Conservation (phyloP, 1,284 basidiomycete genomes). For the Cystobasidium slooffiae region DNA sequence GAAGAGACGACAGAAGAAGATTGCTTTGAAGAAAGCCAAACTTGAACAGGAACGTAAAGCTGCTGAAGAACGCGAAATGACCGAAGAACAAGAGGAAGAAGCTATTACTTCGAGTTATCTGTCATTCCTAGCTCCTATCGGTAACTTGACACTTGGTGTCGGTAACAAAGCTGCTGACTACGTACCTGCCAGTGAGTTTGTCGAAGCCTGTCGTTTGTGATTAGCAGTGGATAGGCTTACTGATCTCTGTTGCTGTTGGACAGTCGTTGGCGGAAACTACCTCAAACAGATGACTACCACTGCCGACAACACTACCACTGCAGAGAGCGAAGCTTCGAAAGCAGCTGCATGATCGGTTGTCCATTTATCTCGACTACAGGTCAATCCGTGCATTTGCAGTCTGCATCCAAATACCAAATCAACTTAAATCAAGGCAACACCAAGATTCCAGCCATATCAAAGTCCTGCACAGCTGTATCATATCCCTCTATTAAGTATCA, state of each 20-base stretch:
- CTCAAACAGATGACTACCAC: background rate
- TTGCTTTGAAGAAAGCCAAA: constrained; percentile 17
- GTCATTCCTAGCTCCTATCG: constrained; percentile 2
- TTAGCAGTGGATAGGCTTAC: background rate
- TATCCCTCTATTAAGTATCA: too few relatives aligned
- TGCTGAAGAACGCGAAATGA: constrained; percentile 11
- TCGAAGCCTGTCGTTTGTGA: background rate
- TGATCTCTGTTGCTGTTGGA: background rate
- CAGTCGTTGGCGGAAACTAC: constrained; percentile 32
- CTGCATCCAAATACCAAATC: too few relatives aligned
- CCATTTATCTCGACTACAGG: too few relatives aligned
- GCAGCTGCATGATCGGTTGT: background rate
- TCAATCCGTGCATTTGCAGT: too few relatives aligned
- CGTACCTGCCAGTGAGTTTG: constrained; percentile 29
- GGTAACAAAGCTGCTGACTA: constrained; percentile 40
- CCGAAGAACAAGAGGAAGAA: constrained; percentile 32
- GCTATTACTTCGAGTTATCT: constrained; percentile 20
- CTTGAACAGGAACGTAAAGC: constrained; percentile 16
- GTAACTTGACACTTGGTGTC: constrained; percentile 24
- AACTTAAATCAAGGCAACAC: too few relatives aligned
- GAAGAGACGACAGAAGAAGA: constrained; percentile 24
- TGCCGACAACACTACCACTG: background rate
- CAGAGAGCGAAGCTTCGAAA: background rate
- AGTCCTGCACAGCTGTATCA: too few relatives aligned
- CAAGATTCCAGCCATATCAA: too few relatives aligned